These are phyloP conservation scores for Tolypocladium guangdongense DNA, from an alignment of 2,329 filamentous ascomycete species.

Conservation along the genomic window DNA sequence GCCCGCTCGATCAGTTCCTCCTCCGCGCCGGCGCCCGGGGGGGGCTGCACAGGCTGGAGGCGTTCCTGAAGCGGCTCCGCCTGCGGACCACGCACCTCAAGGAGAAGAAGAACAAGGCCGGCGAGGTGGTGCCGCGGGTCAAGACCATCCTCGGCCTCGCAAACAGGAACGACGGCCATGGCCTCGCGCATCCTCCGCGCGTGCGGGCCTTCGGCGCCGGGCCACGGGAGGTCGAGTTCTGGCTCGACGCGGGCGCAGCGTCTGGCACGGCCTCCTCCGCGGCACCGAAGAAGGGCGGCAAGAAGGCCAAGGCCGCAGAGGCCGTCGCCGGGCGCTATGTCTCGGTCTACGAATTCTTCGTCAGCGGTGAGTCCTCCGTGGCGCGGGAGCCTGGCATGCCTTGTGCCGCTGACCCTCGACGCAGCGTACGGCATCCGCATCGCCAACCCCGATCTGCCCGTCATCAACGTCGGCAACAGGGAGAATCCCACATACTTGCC, in stretches of 20 bases:
- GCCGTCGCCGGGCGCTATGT: slow-evolving; percentile 29
- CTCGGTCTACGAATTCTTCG: slow-evolving; percentile 40
- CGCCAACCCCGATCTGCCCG: slow-evolving; percentile 27
- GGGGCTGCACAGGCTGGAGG: slow-evolving; percentile 11
- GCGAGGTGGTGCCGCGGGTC: slow-evolving; percentile 20
- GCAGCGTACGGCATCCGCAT: slow-evolving; percentile 25
- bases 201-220: slow-evolving; percentile 28
- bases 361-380: slow-evolving; percentile 18
- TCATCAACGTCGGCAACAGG: slow-evolving; percentile 48
- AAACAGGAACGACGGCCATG: slow-evolving; percentile 19
- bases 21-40: background rate
- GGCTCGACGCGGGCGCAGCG: slow-evolving; percentile 18
- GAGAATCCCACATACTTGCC: slow-evolving; percentile 47
- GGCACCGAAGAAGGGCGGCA: slow-evolving; percentile 3
- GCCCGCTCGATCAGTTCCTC: slow-evolving; percentile 12
- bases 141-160: slow-evolving; percentile 28
- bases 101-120: slow-evolving; percentile 17
- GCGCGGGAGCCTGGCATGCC: too few relatives aligned
- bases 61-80: slow-evolving; percentile 26
- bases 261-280: slow-evolving; percentile 6
- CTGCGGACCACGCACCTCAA: slow-evolving; percentile 27
- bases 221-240: slow-evolving; percentile 44
- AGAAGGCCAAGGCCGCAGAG: slow-evolving; percentile 12
- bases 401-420: background rate
- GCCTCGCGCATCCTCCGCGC: slow-evolving; percentile 12